These are phyloP conservation scores for Sugiyamaella xylanicola DNA, from an alignment of 1,139 yeast genomes.

Conservation along the genomic window DNA sequence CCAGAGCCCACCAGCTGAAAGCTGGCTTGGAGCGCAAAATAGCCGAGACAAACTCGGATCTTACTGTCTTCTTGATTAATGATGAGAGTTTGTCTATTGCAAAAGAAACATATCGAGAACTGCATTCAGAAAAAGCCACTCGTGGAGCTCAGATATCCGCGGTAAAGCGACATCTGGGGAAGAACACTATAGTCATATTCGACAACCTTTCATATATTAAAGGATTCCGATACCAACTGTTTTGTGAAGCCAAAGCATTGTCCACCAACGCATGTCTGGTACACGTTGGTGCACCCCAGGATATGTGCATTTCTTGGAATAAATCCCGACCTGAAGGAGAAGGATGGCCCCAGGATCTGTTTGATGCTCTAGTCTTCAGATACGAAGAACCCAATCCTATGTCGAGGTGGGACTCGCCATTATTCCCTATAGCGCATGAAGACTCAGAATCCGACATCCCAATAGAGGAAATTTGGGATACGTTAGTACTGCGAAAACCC, in stretches of 20 bases:
- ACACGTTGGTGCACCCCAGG: constrained; percentile 71
- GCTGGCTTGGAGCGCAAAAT: constrained; percentile 54
- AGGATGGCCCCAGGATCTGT: constrained; percentile 68
- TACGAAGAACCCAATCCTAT: constrained; percentile 91
- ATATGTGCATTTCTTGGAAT: constrained; percentile 67
- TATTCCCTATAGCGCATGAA: constrained; percentile 67
- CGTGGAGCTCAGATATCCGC: constrained; percentile 88
- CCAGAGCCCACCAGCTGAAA: constrained; percentile 63
- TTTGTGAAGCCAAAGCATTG: constrained; percentile 87
- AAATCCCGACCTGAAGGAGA: constrained; percentile 34
- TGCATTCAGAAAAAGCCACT: constrained; percentile 67
- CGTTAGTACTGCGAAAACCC: constrained; percentile 63
- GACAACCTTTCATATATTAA: constrained; percentile 90
- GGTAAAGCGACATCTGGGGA: constrained; percentile 75
- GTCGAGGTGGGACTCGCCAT: constrained; percentile 93
- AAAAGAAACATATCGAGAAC: constrained; percentile 60
- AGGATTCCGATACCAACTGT: constrained; percentile 91
- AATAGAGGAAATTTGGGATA: constrained; percentile 70
- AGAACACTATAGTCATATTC: constrained; percentile 71
- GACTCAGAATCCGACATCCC: constrained; percentile 53
- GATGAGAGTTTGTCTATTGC: constrained; percentile 78
- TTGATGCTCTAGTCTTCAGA: constrained; percentile 74
- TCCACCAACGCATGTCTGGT: constrained; percentile 83
- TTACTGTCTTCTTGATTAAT: constrained; percentile 66
- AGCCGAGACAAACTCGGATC: constrained; percentile 46